phyloP scores from a whole-genome alignment of 2,329 filamentous ascomycete genomes.

The Colletotrichum navitas region DNA sequence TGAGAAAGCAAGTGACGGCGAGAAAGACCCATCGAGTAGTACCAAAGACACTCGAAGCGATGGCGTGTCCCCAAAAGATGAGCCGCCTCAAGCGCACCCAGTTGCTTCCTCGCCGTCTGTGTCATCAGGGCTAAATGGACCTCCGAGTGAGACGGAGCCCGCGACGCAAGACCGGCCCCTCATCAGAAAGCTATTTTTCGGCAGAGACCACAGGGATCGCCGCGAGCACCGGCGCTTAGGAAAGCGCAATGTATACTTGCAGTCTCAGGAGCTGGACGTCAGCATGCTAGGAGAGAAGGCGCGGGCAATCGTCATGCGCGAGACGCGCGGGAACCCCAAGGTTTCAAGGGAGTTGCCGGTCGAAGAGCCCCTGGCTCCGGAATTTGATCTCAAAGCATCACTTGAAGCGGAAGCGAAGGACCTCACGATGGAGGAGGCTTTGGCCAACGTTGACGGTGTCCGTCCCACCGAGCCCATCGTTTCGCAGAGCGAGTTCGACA shows the following conservation, averaged over 20 bases:
- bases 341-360: slow-evolving; percentile 12
- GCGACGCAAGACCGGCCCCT: not conserved
- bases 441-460: slow-evolving; percentile 62
- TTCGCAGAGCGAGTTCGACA: slow-evolving; percentile 55
- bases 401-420: slow-evolving; percentile 47
- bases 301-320: slow-evolving; percentile 62
- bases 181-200: not conserved
- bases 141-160: not conserved
- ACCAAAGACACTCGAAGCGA: not conserved
- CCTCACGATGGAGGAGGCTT: slow-evolving; percentile 52
- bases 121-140: not conserved
- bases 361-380: slow-evolving; percentile 10
- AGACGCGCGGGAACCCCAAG: slow-evolving; percentile 45
- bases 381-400: slow-evolving; percentile 50
- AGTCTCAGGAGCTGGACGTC: slow-evolving; percentile 45
- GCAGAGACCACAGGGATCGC: not conserved
- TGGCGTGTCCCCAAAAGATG: not conserved
- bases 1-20: not conserved
- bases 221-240: slow-evolving; percentile 22
- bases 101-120: not conserved
- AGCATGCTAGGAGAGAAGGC: slow-evolving; percentile 55
- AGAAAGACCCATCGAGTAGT: not conserved
- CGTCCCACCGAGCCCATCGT: slow-evolving; percentile 58
- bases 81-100: not conserved
- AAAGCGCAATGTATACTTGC: slow-evolving; percentile 21